Percentiles rank a stretch among this genome's conserved stretches.
phyloP scores from a whole-genome alignment of 331 rosid species.

The Quercus lobata region DNA sequence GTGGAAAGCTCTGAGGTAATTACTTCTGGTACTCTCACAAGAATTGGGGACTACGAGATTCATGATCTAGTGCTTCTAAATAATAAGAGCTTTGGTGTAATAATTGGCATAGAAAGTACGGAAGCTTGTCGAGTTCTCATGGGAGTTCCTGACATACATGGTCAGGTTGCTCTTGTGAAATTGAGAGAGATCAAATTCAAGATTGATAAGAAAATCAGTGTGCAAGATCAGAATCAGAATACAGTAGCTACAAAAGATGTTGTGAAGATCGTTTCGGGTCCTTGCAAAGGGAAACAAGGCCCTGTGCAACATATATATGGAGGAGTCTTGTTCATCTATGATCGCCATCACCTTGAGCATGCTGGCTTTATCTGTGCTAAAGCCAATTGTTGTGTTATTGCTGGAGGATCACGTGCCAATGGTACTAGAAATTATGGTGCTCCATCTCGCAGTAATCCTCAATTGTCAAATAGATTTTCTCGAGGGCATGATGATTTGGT shows the following conservation, averaged over 20 bases:
- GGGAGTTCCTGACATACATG: conserved; percentile 91
- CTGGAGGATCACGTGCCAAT: conserved; percentile 85
- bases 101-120: conserved; percentile 79
- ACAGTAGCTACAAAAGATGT: conserved; percentile 77
- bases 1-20: conserved; percentile 97
- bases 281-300: conserved; percentile 94
- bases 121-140: conserved; percentile 99
- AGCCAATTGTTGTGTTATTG: conserved; percentile 78
- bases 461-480: conserved; percentile 66
- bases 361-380: conserved; percentile 94
- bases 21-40: conserved; percentile 67
- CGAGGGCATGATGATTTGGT: conserved; percentile 82
- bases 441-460: conserved; percentile 69
- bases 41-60: conserved; percentile 91
- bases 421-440: conserved; percentile 64
- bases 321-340: conserved; percentile 77
- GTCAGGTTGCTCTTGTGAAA: conserved; percentile 64
- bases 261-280: conserved; percentile 85
- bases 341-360: conserved; percentile 98
- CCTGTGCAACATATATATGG: conserved; percentile 95
- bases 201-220: conserved; percentile 76
- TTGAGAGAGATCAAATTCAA: conserved; percentile 90
- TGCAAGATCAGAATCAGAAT: conserved; percentile 72
- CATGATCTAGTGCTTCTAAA: conserved; percentile 95
- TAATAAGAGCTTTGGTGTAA: conserved; percentile 84